These are phyloP conservation scores for Penicillium mononematosum DNA, from an alignment of 495 filamentous ascomycete species.

Conservation along the genomic window DNA sequence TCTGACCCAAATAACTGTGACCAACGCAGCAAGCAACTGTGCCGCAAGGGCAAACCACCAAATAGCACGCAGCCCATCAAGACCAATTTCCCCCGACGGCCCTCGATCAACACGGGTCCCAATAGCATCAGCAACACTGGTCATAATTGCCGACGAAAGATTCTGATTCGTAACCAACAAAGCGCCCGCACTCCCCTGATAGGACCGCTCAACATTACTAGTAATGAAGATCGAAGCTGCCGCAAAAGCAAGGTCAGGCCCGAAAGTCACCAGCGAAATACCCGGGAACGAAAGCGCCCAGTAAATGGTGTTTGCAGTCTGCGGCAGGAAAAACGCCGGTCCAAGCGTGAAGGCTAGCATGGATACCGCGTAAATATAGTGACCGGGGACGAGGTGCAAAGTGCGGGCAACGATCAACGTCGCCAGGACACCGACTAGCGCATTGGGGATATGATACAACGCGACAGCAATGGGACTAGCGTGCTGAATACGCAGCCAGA, in stretches of 20 bases:
- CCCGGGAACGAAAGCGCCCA: constrained; percentile 34
- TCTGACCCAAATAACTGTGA: constrained; percentile 42
- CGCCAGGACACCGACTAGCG: constrained; percentile 41
- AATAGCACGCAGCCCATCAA: constrained; percentile 41
- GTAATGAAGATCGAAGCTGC: constrained; percentile 36
- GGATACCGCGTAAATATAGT: constrained; percentile 41
- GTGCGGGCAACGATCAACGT: constrained; percentile 43
- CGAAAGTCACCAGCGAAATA: constrained; percentile 29
- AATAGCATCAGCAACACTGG: constrained; percentile 44
- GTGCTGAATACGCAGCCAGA: constrained; percentile 45
- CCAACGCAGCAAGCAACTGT: constrained; percentile 36
- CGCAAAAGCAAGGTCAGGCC: constrained; percentile 34
- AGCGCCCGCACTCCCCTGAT: constrained; percentile 31
- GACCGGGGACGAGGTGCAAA: constrained; percentile 44
- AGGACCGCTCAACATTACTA: constrained; percentile 30
- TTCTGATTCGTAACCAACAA: constrained; percentile 32
- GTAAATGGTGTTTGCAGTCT: constrained; percentile 28
- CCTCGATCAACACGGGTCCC: constrained; percentile 38
- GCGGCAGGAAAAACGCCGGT: constrained; percentile 32
- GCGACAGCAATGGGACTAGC: constrained; percentile 38
- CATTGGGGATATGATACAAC: constrained; percentile 45
- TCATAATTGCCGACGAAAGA: constrained; percentile 41
- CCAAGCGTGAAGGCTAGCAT: constrained; percentile 35
- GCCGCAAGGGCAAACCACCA: constrained; percentile 49
- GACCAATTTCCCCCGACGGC: constrained; percentile 36